phyloP scores from a whole-genome alignment of 139 green algal species.

The Chlamydomonas sp. region DNA sequence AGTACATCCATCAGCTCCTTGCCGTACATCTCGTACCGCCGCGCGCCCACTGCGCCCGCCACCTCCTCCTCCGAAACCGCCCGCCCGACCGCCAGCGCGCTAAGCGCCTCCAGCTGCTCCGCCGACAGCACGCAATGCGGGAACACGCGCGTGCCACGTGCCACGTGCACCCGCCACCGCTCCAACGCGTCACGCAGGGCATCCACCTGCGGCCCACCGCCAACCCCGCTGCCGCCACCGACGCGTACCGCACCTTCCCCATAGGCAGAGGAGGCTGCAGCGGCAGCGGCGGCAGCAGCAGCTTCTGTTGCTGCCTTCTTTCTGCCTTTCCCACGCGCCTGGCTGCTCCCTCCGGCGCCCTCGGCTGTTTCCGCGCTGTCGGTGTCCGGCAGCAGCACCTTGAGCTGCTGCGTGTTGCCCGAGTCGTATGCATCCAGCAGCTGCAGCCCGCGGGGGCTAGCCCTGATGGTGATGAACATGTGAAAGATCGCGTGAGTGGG shows the following conservation, averaged over 20 bases:
- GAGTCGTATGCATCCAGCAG: conserved; percentile 6
- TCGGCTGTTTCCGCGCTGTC: background rate
- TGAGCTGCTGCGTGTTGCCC: background rate
- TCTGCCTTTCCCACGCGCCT: background rate
- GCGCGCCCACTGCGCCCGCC: background rate
- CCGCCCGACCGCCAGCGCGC: background rate
- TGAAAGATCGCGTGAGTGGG: background rate
- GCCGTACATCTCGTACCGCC: conserved; percentile 31
- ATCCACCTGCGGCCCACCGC: background rate
- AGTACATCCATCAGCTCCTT: conserved; percentile 15
- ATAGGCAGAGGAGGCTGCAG: background rate
- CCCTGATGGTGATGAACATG: background rate
- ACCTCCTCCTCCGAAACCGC: background rate
- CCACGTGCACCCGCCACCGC: background rate
- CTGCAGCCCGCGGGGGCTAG: background rate
- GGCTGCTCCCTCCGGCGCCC: background rate
- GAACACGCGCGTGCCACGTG: conserved; percentile 17
- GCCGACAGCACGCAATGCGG: conserved; percentile 22
- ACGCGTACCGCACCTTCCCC: background rate
- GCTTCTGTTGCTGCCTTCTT: background rate
- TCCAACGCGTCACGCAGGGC: background rate
- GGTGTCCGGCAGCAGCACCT: background rate
- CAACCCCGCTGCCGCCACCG: background rate
- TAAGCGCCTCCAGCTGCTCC: conserved; percentile 22
- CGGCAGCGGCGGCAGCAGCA: background rate